Percentiles rank a stretch among this genome's conserved stretches.
Conservation (phyloP, 129 eudicot genomes). For the Erigeron canadensis region DNA sequence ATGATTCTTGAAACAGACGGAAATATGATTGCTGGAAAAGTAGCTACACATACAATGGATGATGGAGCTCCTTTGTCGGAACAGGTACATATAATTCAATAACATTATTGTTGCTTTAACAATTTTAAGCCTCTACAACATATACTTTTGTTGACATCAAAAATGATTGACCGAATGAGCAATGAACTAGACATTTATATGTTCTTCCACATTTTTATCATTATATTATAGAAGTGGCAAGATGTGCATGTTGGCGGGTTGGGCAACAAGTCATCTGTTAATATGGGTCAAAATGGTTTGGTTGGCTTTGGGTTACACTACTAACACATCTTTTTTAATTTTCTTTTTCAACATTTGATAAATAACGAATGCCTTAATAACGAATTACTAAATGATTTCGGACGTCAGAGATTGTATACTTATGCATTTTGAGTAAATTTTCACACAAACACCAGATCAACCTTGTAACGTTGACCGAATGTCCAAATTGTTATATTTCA, state of each 20-base stretch:
- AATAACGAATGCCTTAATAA: no score
- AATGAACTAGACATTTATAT: no score
- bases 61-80: conserved; percentile 83
- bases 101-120: background rate
- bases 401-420: no score
- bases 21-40: conserved; percentile 76
- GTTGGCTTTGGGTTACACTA: background rate
- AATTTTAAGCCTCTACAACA: background rate
- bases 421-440: no score
- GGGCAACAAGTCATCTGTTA: background rate
- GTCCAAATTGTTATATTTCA: background rate
- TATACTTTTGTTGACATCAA: background rate
- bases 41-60: conserved; percentile 72
- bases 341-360: no score
- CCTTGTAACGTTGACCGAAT: background rate
- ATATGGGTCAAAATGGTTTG: background rate
- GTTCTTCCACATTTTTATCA: background rate
- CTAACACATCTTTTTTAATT: background rate
- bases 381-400: no score
- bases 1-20: conserved; percentile 86
- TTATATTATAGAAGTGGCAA: background rate
- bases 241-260: background rate
- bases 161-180: background rate
- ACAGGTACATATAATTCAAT: conserved; percentile 48
- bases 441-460: no score